Evolutionary conservation across 495 filamentous ascomycete species (phyloP).

Genomic region (Aspergillus saccharolyticus): DNA sequence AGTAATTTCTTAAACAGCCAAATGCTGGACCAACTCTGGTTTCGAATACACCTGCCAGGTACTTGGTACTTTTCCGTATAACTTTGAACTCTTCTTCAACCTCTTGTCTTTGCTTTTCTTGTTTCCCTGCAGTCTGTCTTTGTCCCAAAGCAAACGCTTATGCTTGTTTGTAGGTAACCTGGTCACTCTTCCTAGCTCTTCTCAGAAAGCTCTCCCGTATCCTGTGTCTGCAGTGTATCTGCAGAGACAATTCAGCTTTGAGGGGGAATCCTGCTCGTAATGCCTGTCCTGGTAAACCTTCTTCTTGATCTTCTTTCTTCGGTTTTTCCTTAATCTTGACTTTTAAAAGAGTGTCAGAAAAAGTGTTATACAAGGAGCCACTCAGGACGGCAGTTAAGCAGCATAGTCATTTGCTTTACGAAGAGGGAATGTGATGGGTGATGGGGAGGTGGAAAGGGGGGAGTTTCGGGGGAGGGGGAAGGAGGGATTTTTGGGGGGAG

Average conservation of each 20-base stretch:
- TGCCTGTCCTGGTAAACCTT: conserved; percentile 15
- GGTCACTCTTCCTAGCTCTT: conserved; percentile 12
- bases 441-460: conserved; percentile 9
- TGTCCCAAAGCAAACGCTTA: conserved; percentile 11
- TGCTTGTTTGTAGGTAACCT: conserved; percentile 12
- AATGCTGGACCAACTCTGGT: conserved; percentile 14
- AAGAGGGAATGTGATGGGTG: conserved; percentile 21
- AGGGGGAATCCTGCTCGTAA: conserved; percentile 7
- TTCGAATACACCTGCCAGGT: conserved; percentile 25
- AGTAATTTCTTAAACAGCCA: conserved; percentile 9
- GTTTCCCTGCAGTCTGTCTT: conserved; percentile 7
- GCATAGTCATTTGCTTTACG: conserved; percentile 47
- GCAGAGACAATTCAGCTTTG: background rate
- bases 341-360: conserved; percentile 27
- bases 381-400: conserved; percentile 29
- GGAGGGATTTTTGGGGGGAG: conserved; percentile 8
- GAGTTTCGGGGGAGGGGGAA: conserved; percentile 10
- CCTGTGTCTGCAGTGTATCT: too few species aligned
- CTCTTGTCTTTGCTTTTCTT: conserved; percentile 3
- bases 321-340: conserved; percentile 23
- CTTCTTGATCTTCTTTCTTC: background rate
- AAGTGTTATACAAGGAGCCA: conserved; percentile 39
- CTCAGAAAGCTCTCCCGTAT: conserved; percentile 17
- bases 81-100: too few species aligned
- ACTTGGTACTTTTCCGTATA: conserved; percentile 16